Evolutionary conservation across 352 stramenopile genomes (phyloP).

Genomic region (Globisporangium recalcitrans): DNA sequence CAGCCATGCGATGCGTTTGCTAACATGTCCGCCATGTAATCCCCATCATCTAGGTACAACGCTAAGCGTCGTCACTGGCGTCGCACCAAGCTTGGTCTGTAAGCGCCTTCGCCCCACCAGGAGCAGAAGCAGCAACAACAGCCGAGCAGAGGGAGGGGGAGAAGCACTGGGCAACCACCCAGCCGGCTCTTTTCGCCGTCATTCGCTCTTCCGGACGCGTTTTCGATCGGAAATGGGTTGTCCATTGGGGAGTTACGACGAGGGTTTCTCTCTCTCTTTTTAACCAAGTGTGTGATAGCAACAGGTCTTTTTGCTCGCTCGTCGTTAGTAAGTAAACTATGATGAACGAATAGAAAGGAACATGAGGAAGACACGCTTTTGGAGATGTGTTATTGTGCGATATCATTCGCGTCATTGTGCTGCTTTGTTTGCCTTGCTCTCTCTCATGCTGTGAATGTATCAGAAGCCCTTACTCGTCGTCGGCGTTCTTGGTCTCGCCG

Average conservation of each 20-base stretch:
- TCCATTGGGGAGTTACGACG: not conserved
- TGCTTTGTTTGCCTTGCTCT: not conserved
- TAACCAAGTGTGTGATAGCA: constrained; percentile 14
- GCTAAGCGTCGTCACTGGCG: constrained; percentile 99
- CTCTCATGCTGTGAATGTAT: not conserved
- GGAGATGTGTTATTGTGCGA: not conserved
- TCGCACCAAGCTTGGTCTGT: constrained; percentile 99
- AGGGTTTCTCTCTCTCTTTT: not conserved
- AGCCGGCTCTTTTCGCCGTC: too few relatives aligned
- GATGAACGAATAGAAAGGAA: constrained; percentile 14
- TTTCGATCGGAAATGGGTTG: not conserved
- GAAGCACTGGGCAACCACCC: not conserved
- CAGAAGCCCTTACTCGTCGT: not conserved
- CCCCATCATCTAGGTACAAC: constrained; percentile 91
- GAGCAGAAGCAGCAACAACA: constrained; percentile 7
- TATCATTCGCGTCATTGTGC: not conserved
- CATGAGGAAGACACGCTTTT: constrained; percentile 14
- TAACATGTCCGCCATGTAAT: not conserved
- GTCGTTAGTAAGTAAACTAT: not conserved
- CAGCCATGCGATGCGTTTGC: too few relatives aligned
- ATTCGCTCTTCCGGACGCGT: not conserved
- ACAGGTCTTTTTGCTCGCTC: constrained; percentile 10
- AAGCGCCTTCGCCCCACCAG: constrained; percentile 53
- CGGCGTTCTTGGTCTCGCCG: constrained; percentile 18
- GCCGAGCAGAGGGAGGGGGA: constrained; percentile 4